Conservation (phyloP, 2,329 filamentous ascomycete species). For the Aphanocladium album region DNA sequence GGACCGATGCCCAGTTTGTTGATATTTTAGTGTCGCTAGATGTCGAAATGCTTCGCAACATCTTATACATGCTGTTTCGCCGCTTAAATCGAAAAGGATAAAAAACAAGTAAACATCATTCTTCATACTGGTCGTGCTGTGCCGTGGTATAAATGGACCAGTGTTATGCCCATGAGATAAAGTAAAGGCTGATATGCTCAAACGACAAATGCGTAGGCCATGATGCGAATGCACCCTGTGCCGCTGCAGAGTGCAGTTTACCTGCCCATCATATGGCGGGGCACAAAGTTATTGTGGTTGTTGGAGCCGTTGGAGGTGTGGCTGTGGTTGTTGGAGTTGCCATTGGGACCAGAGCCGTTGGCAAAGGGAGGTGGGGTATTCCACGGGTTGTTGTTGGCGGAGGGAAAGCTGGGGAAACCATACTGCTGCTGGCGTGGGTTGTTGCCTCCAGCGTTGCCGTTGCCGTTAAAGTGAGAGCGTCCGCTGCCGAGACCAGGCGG, state of each 20-base stretch:
- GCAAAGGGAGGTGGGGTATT: constrained; percentile 19
- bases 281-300: background rate
- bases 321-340: background rate
- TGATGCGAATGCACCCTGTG: background rate
- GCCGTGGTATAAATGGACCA: background rate
- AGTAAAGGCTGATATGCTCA: background rate
- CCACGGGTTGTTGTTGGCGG: constrained; percentile 20
- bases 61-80: background rate
- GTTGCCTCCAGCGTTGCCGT: background rate
- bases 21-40: background rate
- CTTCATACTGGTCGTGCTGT: background rate
- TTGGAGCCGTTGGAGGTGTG: too few relatives aligned
- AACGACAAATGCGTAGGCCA: background rate
- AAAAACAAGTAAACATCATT: background rate
- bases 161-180: background rate
- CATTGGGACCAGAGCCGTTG: constrained; percentile 10
- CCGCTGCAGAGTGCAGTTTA: background rate
- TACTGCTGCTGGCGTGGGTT: background rate
- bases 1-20: background rate
- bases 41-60: background rate
- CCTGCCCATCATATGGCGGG: constrained; percentile 15
- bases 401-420: constrained; percentile 17
- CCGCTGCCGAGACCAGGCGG: constrained; percentile 61
- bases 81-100: background rate
- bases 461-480: constrained; percentile 15